Base-by-base conservation (phyloP, 768 basidiomycete genomes). In the Mycena filopes region DNA sequence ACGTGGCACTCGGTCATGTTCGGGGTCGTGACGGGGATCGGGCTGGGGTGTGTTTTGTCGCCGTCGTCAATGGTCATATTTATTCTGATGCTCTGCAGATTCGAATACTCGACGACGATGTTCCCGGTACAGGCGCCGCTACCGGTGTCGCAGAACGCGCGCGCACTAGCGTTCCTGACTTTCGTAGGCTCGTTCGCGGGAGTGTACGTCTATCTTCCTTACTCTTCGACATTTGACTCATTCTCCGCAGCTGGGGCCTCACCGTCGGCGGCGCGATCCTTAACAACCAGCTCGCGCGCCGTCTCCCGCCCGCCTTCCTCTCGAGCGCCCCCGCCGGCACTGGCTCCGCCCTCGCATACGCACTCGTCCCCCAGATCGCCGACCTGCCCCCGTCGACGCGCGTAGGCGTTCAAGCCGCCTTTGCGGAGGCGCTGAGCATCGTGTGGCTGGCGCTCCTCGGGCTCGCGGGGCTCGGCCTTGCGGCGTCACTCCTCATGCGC, bases 131-230 rank as follows among this genome's bases (percentile, higher is more conserved):
- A 54, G 25, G 69, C 69, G 20, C 69, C 69, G 41, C 42, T 70
- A 18, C 66, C 69, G 18, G 47, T 70, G 7, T 49, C 60, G 20
- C 50, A 62, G 38, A 80, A 78, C 36, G 81, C 83, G 9, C 74
- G 75, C 4, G 82, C 83, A 1, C 73, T 82, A 3, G 74, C 78
- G 26, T 79, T 77, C 71, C 73, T 74, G 68, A 73, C 72, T 49
- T 78, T 67, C n/a, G 51, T 55, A 13, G 50, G 61, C 16, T 53
- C 61, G 46, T 67, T 67, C 45, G 61, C 55, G 8, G 50, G 53
- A 9, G 66, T 67, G 60, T 66, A 26, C 42, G 53, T 61, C 13
- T 25, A 3, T 23, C 9, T 4, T 26, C 12, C 43, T 38, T 13
- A 28, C 42, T 53, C 26, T n/a, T n/a, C n/a, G n/a, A n/a, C 36